Percentiles rank a stretch among this genome's conserved stretches.
These are phyloP conservation scores for Leishmania guyanensis DNA, from an alignment of 208 protist genomes.

Conservation along the genomic window DNA sequence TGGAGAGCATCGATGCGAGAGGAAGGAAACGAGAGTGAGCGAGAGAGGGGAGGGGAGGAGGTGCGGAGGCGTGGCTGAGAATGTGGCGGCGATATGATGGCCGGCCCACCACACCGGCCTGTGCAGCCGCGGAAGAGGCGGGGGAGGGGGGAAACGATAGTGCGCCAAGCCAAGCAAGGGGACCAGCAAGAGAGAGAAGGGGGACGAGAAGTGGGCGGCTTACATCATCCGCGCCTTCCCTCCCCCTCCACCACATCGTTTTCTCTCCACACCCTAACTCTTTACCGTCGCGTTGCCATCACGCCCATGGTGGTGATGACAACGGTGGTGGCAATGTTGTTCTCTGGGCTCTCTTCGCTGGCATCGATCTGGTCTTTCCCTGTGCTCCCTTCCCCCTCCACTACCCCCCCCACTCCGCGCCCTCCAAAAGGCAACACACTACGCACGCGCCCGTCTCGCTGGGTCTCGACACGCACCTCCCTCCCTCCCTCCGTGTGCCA, in stretches of 20 bases:
- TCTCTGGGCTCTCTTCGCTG: background rate
- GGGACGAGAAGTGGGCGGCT: background rate
- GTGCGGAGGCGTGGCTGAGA: background rate
- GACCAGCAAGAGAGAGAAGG: background rate
- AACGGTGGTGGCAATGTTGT: background rate
- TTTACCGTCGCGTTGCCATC: background rate
- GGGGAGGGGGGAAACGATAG: background rate
- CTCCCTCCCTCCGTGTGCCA: too few relatives aligned
- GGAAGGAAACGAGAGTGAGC: background rate
- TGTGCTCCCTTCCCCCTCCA: background rate
- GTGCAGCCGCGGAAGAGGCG: background rate
- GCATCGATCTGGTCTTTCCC: background rate
- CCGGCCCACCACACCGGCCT: background rate
- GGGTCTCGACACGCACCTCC: too few relatives aligned
- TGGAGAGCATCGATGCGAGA: background rate
- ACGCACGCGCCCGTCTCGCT: too few relatives aligned
- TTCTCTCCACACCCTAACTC: background rate
- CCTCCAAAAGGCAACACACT: too few relatives aligned
- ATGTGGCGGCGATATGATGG: background rate
- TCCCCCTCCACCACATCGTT: background rate
- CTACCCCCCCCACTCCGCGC: background rate
- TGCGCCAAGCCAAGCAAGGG: background rate
- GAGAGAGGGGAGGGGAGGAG: too few relatives aligned
- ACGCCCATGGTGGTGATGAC: background rate
- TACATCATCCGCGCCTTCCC: background rate